Evolutionary conservation across 352 stramenopile genomes (phyloP).

Genomic region (Globisporangium nagaii): DNA sequence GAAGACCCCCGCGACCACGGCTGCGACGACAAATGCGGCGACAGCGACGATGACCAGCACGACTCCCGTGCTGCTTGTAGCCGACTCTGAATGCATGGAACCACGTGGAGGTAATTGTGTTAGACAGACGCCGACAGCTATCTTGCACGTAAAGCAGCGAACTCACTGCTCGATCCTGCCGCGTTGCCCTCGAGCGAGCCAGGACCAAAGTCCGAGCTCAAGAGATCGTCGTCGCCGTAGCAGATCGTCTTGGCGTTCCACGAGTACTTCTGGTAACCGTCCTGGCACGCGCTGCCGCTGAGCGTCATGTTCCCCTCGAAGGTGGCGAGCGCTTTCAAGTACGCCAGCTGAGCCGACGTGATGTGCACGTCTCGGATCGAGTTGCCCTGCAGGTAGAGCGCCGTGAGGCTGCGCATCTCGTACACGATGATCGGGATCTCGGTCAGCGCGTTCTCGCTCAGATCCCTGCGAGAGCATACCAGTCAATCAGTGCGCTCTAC

Average conservation of each 20-base stretch:
- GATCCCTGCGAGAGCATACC: slow-evolving; percentile 36
- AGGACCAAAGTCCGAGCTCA: slow-evolving; percentile 32
- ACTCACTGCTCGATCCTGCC: slow-evolving; percentile 18
- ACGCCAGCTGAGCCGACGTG: slow-evolving; percentile 43
- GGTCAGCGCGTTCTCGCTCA: slow-evolving; percentile 57
- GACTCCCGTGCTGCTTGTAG: slow-evolving; percentile 14
- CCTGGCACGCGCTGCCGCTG: slow-evolving; percentile 25
- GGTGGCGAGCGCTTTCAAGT: slow-evolving; percentile 38
- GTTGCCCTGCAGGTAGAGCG: slow-evolving; percentile 50
- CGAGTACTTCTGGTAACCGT: slow-evolving; percentile 38
- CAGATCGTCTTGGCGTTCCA: slow-evolving; percentile 51
- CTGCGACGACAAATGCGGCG: slow-evolving; percentile 33
- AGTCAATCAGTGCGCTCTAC: slow-evolving; percentile 9
- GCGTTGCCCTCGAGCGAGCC: slow-evolving; percentile 24
- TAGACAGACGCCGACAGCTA: no score
- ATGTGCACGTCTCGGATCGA: slow-evolving; percentile 47
- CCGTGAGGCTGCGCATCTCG: slow-evolving; percentile 48
- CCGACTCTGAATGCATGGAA: no score
- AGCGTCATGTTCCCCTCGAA: slow-evolving; percentile 43
- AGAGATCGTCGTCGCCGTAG: slow-evolving; percentile 33
- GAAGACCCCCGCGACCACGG: slow-evolving; percentile 40
- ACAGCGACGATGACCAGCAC: slow-evolving; percentile 42
- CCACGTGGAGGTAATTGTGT: no score
- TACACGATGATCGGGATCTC: slow-evolving; percentile 67
- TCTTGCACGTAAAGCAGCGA: no score